phyloP scores from a whole-genome alignment of 2,329 filamentous ascomycete genomes.

The Aureobasidium pullulans region DNA sequence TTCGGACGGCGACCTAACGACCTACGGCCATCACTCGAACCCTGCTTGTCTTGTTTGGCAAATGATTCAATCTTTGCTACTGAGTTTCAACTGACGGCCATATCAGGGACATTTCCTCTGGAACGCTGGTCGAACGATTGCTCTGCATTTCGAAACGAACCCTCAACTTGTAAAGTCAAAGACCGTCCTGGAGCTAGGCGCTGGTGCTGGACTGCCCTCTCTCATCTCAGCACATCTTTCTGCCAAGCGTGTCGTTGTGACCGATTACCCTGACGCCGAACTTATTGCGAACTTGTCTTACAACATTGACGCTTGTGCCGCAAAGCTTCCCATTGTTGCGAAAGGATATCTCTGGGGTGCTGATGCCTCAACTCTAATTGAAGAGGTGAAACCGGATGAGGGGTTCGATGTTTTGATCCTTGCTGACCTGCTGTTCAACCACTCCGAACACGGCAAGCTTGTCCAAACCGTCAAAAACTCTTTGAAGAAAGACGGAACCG shows the following conservation, averaged over 20 bases:
- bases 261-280: conserved; percentile 81
- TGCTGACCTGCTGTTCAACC: conserved; percentile 85
- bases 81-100: not conserved
- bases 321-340: conserved; percentile 32
- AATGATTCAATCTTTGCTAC: no score
- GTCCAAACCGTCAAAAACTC: conserved; percentile 63
- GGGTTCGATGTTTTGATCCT: conserved; percentile 77
- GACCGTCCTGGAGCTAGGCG: conserved; percentile 81
- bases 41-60: no score
- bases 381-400: conserved; percentile 32
- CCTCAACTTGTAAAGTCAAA: conserved; percentile 56
- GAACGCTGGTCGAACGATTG: conserved; percentile 77
- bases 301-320: conserved; percentile 59
- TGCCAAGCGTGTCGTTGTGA: conserved; percentile 62
- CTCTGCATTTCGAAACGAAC: conserved; percentile 67
- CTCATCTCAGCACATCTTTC: conserved; percentile 68
- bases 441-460: conserved; percentile 75
- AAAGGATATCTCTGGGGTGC: conserved; percentile 79
- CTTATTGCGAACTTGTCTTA: conserved; percentile 71
- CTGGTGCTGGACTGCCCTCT: conserved; percentile 73
- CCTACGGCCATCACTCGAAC: no score
- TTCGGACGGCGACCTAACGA: no score
- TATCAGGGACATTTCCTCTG: conserved; percentile 72
- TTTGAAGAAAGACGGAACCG: conserved; percentile 55
- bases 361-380: conserved; percentile 27